Base-by-base conservation (phyloP, 2,329 filamentous ascomycete genomes). In the Microcyclospora tardicrescens region DNA sequence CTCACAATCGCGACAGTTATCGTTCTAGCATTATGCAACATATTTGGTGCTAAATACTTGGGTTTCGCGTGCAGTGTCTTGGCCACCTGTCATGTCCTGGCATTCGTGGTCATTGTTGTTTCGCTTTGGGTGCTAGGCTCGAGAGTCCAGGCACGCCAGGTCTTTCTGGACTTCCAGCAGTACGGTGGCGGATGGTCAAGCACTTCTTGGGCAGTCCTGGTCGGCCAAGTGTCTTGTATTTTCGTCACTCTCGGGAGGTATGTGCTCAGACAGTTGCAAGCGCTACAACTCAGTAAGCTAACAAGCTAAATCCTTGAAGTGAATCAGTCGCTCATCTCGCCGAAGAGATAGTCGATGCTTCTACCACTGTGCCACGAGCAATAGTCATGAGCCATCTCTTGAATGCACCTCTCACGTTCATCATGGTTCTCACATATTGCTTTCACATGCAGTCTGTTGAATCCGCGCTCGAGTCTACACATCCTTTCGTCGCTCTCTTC, bases 321-420 rank as follows among this genome's bases (percentile, higher is more conserved):
- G 63, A 67, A 41, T 59, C 61, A 9, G 58, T 61, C 14, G 61
- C 60, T 2, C 61, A 66, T 40, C 61, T 67, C 51, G 51, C 62
- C 2, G 62, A 67, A 43, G 64, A 67, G 41, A 57, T 65, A 41
- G 59, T 61, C 39, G 56, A 65, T 19, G 62, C 63, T 2, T 55
- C 58, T 14, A 58, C 53, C 12, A 56, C 61, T 12, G 59, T 67
- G 3, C 64, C 65, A 2, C 52, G 54, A 28, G 58, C 61, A 8
- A 65, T 66, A 56, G 47, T 67, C 5, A 56, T 58, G 37, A 56
- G 56, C 8, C 66, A 62, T 43, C 40, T 59, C n/a, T 43, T 58
- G 29, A 61, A 59, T 36, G 43, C 47, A 5, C 49, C 51, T 1
- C 37, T 56, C 6, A 54, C 49, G 1, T 43, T 58, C 16, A 37